Conservation (phyloP, 176 grass and related monocot genomes). For the Phoenix dactylifera region DNA sequence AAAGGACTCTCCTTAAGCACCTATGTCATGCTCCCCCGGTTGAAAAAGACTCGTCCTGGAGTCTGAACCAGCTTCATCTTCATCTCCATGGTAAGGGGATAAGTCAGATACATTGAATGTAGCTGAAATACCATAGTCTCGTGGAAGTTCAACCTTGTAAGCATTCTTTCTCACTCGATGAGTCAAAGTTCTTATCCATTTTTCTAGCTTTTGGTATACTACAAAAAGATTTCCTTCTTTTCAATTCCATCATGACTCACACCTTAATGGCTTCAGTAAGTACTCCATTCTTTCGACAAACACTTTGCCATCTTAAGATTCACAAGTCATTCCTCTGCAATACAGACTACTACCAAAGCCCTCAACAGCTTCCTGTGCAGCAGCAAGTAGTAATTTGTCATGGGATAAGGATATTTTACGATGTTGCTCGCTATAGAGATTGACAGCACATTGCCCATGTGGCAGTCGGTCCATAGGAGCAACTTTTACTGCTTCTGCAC, state of each 20-base stretch:
- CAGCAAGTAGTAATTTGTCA: constrained; percentile 63
- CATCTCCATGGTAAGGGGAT: too few species aligned
- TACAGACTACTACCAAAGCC: constrained; percentile 26
- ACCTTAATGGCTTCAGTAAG: constrained; percentile 59
- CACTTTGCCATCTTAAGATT: constrained; percentile 33
- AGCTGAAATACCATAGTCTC: too few species aligned
- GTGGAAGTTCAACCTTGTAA: background rate
- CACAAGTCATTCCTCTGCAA: constrained; percentile 8
- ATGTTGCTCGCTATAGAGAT: constrained; percentile 75
- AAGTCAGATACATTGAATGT: too few species aligned
- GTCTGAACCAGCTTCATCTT: too few species aligned
- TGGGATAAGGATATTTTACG: constrained; percentile 14
- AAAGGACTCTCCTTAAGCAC: too few species aligned
- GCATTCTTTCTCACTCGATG: constrained; percentile 57
- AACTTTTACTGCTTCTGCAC: constrained; percentile 90
- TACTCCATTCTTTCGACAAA: constrained; percentile 53
- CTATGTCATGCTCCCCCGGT: too few species aligned
- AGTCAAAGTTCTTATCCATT: constrained; percentile 54
- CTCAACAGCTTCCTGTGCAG: constrained; percentile 54
- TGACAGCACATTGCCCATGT: constrained; percentile 66
- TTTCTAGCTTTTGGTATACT: constrained; percentile 31
- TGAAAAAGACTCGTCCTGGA: too few species aligned
- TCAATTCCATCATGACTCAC: constrained; percentile 56
- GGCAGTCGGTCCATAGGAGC: constrained; percentile 80
- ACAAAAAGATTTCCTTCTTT: constrained; percentile 19